Evolutionary conservation across 106 monocot species (phyloP).

Genomic region (Chionographis japonica): DNA sequence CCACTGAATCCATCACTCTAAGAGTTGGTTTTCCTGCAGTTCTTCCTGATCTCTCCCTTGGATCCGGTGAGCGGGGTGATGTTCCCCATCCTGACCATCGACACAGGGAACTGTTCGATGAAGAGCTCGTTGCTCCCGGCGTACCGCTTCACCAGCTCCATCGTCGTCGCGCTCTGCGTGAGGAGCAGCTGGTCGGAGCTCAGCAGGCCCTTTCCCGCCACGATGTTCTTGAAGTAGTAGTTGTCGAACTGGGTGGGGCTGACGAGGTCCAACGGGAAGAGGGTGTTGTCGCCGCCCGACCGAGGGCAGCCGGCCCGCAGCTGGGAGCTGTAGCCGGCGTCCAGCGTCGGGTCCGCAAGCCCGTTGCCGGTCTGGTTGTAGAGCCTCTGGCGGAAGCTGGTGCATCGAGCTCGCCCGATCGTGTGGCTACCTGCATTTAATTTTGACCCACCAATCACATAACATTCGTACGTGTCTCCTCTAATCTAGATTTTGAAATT

Average conservation of each 20-base stretch:
- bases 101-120: conserved; percentile 27
- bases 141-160: conserved; percentile 25
- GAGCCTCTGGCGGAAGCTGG: conserved; percentile 54
- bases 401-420: conserved; percentile 46
- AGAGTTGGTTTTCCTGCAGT: conserved; percentile 29
- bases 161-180: conserved; percentile 22
- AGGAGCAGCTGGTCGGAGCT: conserved; percentile 30
- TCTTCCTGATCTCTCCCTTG: conserved; percentile 31
- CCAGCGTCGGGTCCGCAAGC: conserved; percentile 24
- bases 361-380: conserved; percentile 53
- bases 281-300: conserved; percentile 62
- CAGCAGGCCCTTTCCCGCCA: conserved; percentile 33
- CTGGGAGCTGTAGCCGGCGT: conserved; percentile 9
- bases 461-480: too few species aligned
- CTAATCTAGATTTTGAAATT: too few species aligned
- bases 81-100: conserved; percentile 45
- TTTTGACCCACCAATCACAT: background rate
- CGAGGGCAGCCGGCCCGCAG: conserved; percentile 29
- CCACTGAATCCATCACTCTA: background rate
- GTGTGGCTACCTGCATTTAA: conserved; percentile 39
- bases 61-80: conserved; percentile 34
- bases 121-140: conserved; percentile 15
- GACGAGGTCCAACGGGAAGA: conserved; percentile 41
- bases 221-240: conserved; percentile 54
- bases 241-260: conserved; percentile 57